Evolutionary conservation across 1,139 yeast species (phyloP).

Genomic region (Starmera stellimalicola): DNA sequence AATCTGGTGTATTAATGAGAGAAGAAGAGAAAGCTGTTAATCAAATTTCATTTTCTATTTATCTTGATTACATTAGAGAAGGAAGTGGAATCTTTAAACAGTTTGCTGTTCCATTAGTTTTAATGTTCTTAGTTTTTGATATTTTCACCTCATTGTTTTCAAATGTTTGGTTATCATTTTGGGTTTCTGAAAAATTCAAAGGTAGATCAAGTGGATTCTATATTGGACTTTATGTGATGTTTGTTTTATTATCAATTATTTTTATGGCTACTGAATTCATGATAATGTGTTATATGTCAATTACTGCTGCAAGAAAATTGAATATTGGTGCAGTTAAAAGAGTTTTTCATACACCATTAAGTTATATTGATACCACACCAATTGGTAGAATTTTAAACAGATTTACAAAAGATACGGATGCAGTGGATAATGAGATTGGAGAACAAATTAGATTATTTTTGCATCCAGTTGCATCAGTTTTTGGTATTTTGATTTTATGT

Average conservation of each 20-base stretch:
- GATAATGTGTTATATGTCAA: slow-evolving; percentile 44
- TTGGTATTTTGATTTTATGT: slow-evolving; percentile 60
- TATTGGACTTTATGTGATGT: slow-evolving; percentile 59
- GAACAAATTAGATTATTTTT: slow-evolving; percentile 46
- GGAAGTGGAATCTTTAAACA: slow-evolving; percentile 37
- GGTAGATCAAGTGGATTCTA: slow-evolving; percentile 43
- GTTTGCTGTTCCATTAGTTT: slow-evolving; percentile 32
- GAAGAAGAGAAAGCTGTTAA: slow-evolving; percentile 44
- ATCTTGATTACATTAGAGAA: slow-evolving; percentile 38
- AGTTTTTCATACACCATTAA: slow-evolving; percentile 69
- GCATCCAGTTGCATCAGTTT: slow-evolving; percentile 39
- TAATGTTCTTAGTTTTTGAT: slow-evolving; percentile 29
- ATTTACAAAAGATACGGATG: slow-evolving; percentile 76
- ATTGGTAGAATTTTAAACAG: slow-evolving; percentile 61
- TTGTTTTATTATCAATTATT: slow-evolving; percentile 38
- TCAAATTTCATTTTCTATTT: slow-evolving; percentile 36
- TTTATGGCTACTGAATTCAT: slow-evolving; percentile 44
- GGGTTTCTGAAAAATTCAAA: slow-evolving; percentile 56
- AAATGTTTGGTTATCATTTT: slow-evolving; percentile 79
- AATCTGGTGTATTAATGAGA: slow-evolving; percentile 28
- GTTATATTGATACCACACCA: slow-evolving; percentile 60
- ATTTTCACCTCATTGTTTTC: slow-evolving; percentile 58
- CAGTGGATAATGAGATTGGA: slow-evolving; percentile 63
- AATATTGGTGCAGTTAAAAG: slow-evolving; percentile 46
- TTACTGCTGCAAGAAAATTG: slow-evolving; percentile 31